These are phyloP conservation scores for Neurospora sp. DNA, from an alignment of 495 filamentous ascomycete genomes.

Conservation along the genomic window DNA sequence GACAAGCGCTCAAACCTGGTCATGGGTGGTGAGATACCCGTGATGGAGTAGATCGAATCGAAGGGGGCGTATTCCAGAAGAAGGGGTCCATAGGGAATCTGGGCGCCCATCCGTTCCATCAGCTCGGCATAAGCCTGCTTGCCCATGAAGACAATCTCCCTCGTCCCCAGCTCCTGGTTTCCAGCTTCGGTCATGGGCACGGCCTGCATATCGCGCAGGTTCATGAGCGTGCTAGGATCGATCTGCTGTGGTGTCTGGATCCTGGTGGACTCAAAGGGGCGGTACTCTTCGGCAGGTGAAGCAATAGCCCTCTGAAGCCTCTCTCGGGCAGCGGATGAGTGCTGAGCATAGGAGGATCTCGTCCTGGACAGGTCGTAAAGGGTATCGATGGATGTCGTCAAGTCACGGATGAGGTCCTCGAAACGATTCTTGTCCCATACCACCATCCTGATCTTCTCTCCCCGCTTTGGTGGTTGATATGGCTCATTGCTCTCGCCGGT, in stretches of 20 bases:
- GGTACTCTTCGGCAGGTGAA: constrained; percentile 30
- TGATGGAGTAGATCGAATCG: constrained; percentile 52
- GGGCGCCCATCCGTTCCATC: constrained; percentile 19
- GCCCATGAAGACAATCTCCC: constrained; percentile 47
- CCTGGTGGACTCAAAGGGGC: constrained; percentile 42
- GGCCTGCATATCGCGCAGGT: constrained; percentile 31
- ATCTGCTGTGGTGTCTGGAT: constrained; percentile 46
- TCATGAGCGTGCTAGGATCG: constrained; percentile 34
- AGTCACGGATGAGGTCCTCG: constrained; percentile 61
- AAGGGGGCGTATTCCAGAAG: constrained; percentile 59
- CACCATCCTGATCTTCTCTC: constrained; percentile 37
- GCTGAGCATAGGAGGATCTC: constrained; percentile 37
- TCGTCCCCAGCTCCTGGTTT: constrained; percentile 12
- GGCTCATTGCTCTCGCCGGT: constrained; percentile 32
- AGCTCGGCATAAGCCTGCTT: constrained; percentile 34
- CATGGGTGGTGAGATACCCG: constrained; percentile 52
- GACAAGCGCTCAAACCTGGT: constrained; percentile 54
- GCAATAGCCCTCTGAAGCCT: constrained; percentile 18
- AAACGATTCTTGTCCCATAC: constrained; percentile 52
- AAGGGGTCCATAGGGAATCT: constrained; percentile 39
- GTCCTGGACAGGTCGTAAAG: constrained; percentile 79
- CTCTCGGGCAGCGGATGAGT: constrained; percentile 14
- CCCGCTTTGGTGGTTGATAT: constrained; percentile 22
- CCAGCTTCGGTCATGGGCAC: constrained; percentile 29
- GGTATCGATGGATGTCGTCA: constrained; percentile 80